A percentile compares a stretch with the other conserved stretches of the same genome.
phyloP scores from a whole-genome alignment of 148 eudicot species.

The Camellia granthamiana region DNA sequence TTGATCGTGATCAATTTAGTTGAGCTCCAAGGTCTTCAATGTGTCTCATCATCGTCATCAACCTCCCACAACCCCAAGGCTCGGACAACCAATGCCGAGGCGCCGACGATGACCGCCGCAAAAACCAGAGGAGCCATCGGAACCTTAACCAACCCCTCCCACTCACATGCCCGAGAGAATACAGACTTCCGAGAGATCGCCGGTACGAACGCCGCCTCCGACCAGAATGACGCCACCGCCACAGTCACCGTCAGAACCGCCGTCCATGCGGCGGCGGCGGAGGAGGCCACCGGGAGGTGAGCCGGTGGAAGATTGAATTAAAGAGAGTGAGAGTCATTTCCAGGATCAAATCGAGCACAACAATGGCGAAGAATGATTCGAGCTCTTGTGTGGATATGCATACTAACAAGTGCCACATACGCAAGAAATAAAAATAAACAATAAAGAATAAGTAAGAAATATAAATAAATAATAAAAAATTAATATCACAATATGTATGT shows the following conservation, averaged over 20 bases:
- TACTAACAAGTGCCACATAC: too few relatives aligned
- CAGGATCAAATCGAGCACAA: neutral
- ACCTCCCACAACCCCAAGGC: conserved; percentile 57
- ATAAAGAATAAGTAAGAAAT: too few relatives aligned
- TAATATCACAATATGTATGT: too few relatives aligned
- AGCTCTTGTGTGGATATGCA: too few relatives aligned
- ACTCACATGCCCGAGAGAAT: conserved; percentile 36
- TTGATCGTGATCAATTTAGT: neutral
- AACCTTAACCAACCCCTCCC: conserved; percentile 36
- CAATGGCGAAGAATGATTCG: too few relatives aligned
- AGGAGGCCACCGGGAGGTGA: conserved; percentile 39
- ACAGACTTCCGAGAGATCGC: conserved; percentile 47
- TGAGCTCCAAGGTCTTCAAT: neutral
- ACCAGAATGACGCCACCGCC: conserved; percentile 55
- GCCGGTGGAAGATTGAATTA: conserved; percentile 24
- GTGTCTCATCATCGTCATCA: conserved; percentile 32
- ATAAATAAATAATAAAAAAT: too few relatives aligned
- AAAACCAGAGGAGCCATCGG: conserved; percentile 74
- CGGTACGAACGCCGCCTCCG: conserved; percentile 62
- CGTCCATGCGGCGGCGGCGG: conserved; percentile 62
- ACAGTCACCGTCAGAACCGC: conserved; percentile 50
- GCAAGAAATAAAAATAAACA: too few relatives aligned
- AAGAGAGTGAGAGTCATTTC: conserved; percentile 32
- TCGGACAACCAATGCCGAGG: conserved; percentile 59
- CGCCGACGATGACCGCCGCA: conserved; percentile 66